Evolutionary conservation across 1,139 yeast species (phyloP).

Genomic region (Suhomyces guaymorum): DNA sequence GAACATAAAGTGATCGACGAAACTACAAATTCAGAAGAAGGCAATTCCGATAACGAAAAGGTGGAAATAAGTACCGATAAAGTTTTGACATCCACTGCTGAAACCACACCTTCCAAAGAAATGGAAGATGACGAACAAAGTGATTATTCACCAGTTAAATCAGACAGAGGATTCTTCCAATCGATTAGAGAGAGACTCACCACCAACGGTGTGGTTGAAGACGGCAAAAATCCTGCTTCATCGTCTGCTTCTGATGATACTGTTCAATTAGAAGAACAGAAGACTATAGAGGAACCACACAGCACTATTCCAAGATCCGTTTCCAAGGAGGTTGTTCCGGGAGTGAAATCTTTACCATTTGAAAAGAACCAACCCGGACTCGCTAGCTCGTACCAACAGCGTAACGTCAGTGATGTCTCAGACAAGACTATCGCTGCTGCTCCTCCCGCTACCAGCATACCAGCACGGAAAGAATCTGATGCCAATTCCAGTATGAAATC

Average conservation of each 20-base stretch:
- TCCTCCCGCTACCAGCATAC: not conserved
- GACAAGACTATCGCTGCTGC: not conserved
- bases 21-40: slow-evolving; percentile 16
- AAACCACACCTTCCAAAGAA: slow-evolving; percentile 35
- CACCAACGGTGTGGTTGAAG: slow-evolving; percentile 13
- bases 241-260: slow-evolving; percentile 26
- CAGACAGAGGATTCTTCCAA: slow-evolving; percentile 22
- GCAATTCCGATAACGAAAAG: slow-evolving; percentile 22
- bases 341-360: slow-evolving; percentile 10
- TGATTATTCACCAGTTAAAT: slow-evolving; percentile 12
- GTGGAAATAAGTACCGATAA: slow-evolving; percentile 21
- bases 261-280: slow-evolving; percentile 15
- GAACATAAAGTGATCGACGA: slow-evolving; percentile 14
- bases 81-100: slow-evolving; percentile 28
- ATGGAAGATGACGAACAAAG: slow-evolving; percentile 18
- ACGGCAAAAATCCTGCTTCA: slow-evolving; percentile 15
- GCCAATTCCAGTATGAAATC: not conserved
- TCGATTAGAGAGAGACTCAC: slow-evolving; percentile 22
- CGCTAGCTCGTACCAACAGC: slow-evolving; percentile 3
- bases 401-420: not conserved
- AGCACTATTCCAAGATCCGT: no score
- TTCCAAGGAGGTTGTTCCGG: slow-evolving; percentile 6
- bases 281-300: no score
- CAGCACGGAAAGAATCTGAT: not conserved
- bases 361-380: slow-evolving; percentile 8